Conservation (phyloP, 257 asterid genomes). For the Nemophila menziesii region DNA sequence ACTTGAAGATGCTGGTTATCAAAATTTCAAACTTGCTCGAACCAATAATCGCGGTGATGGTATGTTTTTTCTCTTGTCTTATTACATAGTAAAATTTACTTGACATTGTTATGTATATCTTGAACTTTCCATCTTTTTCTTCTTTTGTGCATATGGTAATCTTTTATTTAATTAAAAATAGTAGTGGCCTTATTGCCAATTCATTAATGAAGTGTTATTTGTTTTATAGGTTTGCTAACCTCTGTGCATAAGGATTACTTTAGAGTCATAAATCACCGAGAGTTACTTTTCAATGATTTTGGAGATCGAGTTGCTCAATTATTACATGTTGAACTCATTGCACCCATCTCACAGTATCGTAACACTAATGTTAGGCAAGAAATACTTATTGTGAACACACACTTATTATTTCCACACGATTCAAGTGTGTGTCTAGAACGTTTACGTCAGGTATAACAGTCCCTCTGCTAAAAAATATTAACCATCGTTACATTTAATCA, state of each 20-base stretch:
- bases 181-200: not conserved
- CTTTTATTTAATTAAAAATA: too few species aligned
- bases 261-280: slow-evolving; percentile 63
- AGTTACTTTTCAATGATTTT: slow-evolving; percentile 88
- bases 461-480: not conserved
- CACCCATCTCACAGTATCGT: slow-evolving; percentile 43
- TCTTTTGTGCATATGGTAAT: not conserved
- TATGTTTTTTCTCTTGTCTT: slow-evolving; percentile 16
- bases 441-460: slow-evolving; percentile 66
- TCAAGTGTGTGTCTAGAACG: slow-evolving; percentile 91
- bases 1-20: slow-evolving; percentile 93
- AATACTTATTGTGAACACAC: slow-evolving; percentile 91
- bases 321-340: slow-evolving; percentile 66
- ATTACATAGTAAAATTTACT: not conserved
- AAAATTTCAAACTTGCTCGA: slow-evolving; percentile 73
- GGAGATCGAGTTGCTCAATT: slow-evolving; percentile 99
- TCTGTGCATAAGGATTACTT: slow-evolving; percentile 85
- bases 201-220: slow-evolving; percentile 6
- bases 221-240: slow-evolving; percentile 60
- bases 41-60: slow-evolving; percentile 98
- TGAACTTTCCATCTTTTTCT: not conserved
- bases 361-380: slow-evolving; percentile 55
- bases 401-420: slow-evolving; percentile 82
- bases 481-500: not conserved
- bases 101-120: not conserved